Conservation (phyloP, 208 protist genomes). For the Crithidia acanthocephali region DNA sequence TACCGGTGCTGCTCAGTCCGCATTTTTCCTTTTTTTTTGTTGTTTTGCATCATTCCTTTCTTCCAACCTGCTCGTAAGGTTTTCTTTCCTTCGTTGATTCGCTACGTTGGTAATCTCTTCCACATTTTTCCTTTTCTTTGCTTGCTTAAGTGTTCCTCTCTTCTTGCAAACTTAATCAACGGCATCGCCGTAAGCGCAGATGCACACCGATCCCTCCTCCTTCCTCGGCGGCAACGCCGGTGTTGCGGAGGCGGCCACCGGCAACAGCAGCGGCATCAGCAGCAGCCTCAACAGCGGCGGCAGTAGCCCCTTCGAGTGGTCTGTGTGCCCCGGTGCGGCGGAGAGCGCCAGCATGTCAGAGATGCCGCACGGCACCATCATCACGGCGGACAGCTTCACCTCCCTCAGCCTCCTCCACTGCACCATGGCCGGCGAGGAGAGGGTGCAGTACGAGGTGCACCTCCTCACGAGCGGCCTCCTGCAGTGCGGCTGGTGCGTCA, state of each 20-base stretch:
- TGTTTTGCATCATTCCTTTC: too few species aligned
- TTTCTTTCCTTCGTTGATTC: not conserved
- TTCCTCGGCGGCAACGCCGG: not conserved
- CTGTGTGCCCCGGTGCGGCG: constrained; percentile 24
- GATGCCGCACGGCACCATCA: constrained; percentile 30
- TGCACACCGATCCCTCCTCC: constrained; percentile 4
- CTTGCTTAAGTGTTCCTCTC: not conserved
- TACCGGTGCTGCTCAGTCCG: too few species aligned
- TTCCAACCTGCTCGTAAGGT: too few species aligned
- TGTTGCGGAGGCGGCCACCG: not conserved
- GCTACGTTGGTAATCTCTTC: constrained; percentile 1
- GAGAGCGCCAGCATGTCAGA: constrained; percentile 14
- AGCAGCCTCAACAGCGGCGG: not conserved
- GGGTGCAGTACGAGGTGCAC: constrained; percentile 38
- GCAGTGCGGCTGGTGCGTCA: constrained; percentile 44
- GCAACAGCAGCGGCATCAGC: not conserved
- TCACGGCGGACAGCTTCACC: constrained; percentile 28
- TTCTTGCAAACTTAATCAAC: not conserved
- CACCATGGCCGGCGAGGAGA: constrained; percentile 17
- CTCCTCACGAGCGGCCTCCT: constrained; percentile 34
- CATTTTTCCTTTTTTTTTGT: too few species aligned
- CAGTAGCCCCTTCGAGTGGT: constrained; percentile 14
- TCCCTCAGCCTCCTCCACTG: constrained; percentile 22
- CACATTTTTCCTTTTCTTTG: constrained; percentile 13
- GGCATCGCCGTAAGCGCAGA: too few species aligned